A percentile compares a stretch with the other conserved stretches of the same genome.
These are phyloP conservation scores for Chenopodium suecicum DNA, from an alignment of 148 eudicot species.

Conservation along the genomic window DNA sequence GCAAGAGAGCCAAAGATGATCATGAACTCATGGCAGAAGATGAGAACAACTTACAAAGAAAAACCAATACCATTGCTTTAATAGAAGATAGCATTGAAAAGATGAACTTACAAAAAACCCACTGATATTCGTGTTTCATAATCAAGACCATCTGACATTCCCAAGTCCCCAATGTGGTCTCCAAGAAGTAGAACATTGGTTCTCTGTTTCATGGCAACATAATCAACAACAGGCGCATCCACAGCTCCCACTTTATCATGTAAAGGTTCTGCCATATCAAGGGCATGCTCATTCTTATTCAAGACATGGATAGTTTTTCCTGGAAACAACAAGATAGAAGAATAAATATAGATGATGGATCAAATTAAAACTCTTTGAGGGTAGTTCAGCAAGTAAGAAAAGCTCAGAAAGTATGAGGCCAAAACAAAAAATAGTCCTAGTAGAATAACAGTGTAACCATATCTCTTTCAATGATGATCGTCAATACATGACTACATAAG, in stretches of 20 bases:
- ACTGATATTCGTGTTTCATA: conserved; percentile 81
- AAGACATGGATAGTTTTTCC: conserved; percentile 93
- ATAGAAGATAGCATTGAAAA: neutral
- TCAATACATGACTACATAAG: conserved; percentile 3
- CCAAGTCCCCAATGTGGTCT: conserved; percentile 92
- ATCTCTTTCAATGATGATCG: neutral
- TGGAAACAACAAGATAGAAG: conserved; percentile 26
- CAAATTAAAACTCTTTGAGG: neutral
- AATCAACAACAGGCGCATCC: conserved; percentile 46
- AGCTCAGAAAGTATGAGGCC: neutral
- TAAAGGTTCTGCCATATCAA: conserved; percentile 89
- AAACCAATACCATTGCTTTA: neutral
- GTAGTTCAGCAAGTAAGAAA: neutral
- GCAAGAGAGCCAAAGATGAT: neutral
- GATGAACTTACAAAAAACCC: conserved; percentile 78
- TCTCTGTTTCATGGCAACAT: conserved; percentile 58
- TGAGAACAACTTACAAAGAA: neutral
- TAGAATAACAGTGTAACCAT: neutral
- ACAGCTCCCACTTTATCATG: conserved; percentile 56
- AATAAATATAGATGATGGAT: conserved; percentile 4
- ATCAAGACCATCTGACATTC: conserved; percentile 91
- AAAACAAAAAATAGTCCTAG: neutral
- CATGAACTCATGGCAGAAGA: neutral
- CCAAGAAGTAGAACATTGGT: conserved; percentile 90
- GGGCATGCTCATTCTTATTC: conserved; percentile 95